Evolutionary conservation across 1,284 basidiomycete genomes (phyloP), one percentile per base, ranked within the genome.

Genomic region (Pseudozyma flocculosa): DNA sequence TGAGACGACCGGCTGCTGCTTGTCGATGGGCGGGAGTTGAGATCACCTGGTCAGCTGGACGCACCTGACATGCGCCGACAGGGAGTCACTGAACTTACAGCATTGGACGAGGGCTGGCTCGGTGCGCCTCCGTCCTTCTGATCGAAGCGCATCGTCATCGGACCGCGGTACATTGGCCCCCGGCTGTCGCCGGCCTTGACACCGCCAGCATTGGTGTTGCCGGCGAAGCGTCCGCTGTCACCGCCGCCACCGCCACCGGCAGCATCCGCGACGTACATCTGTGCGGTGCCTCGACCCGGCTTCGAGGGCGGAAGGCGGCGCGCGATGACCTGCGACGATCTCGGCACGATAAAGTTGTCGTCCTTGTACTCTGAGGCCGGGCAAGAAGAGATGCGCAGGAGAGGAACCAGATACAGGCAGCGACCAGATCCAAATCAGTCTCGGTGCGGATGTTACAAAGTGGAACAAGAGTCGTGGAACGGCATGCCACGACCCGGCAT

Each of bases 311-410:
- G 94, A 42, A 94, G 81, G 40, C 94, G 89, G 62, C 93, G 90
- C 18, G 92, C 91, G 60, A 96, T 84, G 40, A 99, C 88, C 32
- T 92, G 92, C 11, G 93, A 92, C 3, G 94, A 95, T 41, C 94
- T 86, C 5, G 94, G 92, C 39, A 99, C 89, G 73, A 95, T 86
- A 54, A 87, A 84, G 11, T 88, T 85, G 79, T 99, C 94, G 80
- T 96, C 91, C 77, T 86, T 89, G 80, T 90, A 89, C 77, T 97
- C 94, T 96, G 78, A 38, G 26, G 26, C 5, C 7, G 26, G 26
- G 11, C 7, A 29, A 7, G 26, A 11, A 29, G 18, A n/a, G n/a
- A 29, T 9, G 18, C 29, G n/a, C 18, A 30, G 11, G n/a, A 24
- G 9, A 8, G 29, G 17, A 21, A n/a, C 0, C 21, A n/a, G n/a